A percentile compares a stretch with the other conserved stretches of the same genome.
Evolutionary conservation across 768 basidiomycete genomes (phyloP).

Genomic region (Scleroderma citrinum): DNA sequence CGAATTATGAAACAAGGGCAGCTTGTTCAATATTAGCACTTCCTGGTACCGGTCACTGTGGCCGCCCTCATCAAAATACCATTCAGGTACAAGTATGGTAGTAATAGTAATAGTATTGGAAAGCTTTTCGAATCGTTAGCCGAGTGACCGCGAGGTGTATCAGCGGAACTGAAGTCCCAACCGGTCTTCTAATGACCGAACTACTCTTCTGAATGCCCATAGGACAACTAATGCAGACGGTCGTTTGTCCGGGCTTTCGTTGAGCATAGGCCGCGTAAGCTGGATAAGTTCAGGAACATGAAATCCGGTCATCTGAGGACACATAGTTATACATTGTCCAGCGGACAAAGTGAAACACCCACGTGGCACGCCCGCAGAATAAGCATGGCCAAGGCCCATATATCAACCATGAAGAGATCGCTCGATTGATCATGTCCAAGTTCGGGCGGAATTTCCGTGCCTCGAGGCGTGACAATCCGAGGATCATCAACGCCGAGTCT

Average conservation of each 20-base stretch:
- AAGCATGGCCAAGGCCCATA: conserved; percentile 66
- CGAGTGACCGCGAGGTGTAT: not conserved
- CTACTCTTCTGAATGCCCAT: conserved; percentile 34
- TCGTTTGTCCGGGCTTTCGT: conserved; percentile 42
- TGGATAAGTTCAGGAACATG: conserved; percentile 54
- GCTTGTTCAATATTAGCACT: too few species aligned
- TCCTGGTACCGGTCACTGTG: too few species aligned
- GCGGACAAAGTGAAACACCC: conserved; percentile 11
- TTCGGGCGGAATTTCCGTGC: conserved; percentile 70
- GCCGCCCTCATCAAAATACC: too few species aligned
- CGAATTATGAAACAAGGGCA: too few species aligned
- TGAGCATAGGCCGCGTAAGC: conserved; percentile 56
- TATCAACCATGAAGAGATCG: conserved; percentile 67
- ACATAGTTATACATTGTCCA: conserved; percentile 4
- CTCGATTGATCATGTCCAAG: conserved; percentile 43
- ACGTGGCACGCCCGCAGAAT: conserved; percentile 65
- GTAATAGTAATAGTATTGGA: too few species aligned
- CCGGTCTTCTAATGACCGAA: not conserved
- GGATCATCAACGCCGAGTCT: conserved; percentile 40
- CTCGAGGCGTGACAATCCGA: conserved; percentile 38
- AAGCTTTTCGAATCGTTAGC: too few species aligned
- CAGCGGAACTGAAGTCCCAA: too few species aligned
- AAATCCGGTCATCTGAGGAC: conserved; percentile 46
- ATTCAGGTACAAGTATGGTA: too few species aligned
- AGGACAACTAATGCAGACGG: conserved; percentile 47